These are phyloP conservation scores for Pseudogymnoascus sp. DNA, from an alignment of 2,329 filamentous ascomycete genomes.

Conservation along the genomic window DNA sequence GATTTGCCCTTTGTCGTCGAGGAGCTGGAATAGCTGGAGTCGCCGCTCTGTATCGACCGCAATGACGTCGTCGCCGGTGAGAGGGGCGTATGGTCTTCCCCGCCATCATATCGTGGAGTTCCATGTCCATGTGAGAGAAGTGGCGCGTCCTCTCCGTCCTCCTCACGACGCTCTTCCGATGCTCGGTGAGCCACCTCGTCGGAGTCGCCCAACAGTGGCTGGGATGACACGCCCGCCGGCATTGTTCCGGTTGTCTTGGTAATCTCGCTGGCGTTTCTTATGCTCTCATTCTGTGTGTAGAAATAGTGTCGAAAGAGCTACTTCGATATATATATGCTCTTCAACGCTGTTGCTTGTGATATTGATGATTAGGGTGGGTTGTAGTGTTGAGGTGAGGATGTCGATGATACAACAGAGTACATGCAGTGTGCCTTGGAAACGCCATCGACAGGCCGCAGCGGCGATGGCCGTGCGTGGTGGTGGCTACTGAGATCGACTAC, in stretches of 20 bases:
- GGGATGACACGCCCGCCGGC: not conserved
- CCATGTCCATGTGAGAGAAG: not conserved
- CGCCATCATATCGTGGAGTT: slow-evolving; percentile 24
- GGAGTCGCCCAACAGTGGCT: slow-evolving; percentile 1
- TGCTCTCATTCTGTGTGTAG: slow-evolving; percentile 1
- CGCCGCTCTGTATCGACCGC: slow-evolving; percentile 26
- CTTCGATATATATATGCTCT: not conserved
- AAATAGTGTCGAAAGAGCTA: not conserved
- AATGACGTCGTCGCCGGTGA: slow-evolving; percentile 30
- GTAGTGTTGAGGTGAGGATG: not conserved
- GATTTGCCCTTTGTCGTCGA: slow-evolving; percentile 35
- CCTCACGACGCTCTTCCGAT: not conserved
- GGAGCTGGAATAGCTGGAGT: slow-evolving; percentile 21
- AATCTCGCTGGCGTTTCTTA: not conserved
- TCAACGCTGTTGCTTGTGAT: not conserved
- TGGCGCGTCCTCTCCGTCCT: not conserved
- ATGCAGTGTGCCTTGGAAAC: slow-evolving; percentile 3
- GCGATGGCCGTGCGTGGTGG: not conserved
- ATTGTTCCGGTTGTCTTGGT: not conserved
- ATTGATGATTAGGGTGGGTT: not conserved
- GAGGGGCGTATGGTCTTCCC: slow-evolving; percentile 14
- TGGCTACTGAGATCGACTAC: not conserved
- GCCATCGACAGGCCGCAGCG: not conserved
- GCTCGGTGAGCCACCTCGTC: not conserved
- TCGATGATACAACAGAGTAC: slow-evolving; percentile 4